A percentile compares a stretch with the other conserved stretches of the same genome.
These are phyloP conservation scores for Exophiala bonariae DNA, from an alignment of 2,329 filamentous ascomycete species.

Conservation along the genomic window DNA sequence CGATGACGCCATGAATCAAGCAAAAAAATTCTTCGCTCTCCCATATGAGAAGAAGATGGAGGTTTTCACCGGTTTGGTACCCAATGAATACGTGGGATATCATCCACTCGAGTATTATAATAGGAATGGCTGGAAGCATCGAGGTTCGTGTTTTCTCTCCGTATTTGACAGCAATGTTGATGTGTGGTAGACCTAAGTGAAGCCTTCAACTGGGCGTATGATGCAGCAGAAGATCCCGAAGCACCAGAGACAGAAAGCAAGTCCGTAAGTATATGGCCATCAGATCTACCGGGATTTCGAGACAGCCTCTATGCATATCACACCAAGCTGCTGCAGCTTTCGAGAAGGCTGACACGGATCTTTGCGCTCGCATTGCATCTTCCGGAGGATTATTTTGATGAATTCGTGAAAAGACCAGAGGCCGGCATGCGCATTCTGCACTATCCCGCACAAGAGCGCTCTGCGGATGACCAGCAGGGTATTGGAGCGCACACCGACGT, in stretches of 20 bases:
- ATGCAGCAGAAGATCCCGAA: constrained; percentile 11
- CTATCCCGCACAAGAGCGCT: constrained; percentile 37
- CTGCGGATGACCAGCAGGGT: constrained; percentile 37
- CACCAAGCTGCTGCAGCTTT: constrained; percentile 15
- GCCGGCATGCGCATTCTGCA: constrained; percentile 41
- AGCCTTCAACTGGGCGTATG: constrained; percentile 18
- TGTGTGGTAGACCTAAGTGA: constrained; percentile 12
- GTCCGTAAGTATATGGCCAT: constrained; percentile 14
- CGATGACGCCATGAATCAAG: constrained; percentile 37
- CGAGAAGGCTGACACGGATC: constrained; percentile 38
- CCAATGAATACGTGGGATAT: constrained; percentile 18
- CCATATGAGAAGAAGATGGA: constrained; percentile 48
- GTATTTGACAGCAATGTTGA: background rate
- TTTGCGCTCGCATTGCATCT: constrained; percentile 45
- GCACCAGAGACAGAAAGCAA: constrained; percentile 2
- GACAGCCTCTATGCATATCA: constrained; percentile 18
- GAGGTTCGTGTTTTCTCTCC: constrained; percentile 4
- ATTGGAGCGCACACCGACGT: constrained; percentile 51
- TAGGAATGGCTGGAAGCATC: constrained; percentile 15
- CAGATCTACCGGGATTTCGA: constrained; percentile 24
- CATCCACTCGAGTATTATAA: constrained; percentile 16
- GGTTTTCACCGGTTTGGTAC: constrained; percentile 39
- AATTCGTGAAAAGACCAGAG: constrained; percentile 34
- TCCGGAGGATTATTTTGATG: constrained; percentile 43
- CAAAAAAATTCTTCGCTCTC: constrained; percentile 44